Base-by-base conservation (phyloP, 208 protist species). In the Leishmania major region DNA sequence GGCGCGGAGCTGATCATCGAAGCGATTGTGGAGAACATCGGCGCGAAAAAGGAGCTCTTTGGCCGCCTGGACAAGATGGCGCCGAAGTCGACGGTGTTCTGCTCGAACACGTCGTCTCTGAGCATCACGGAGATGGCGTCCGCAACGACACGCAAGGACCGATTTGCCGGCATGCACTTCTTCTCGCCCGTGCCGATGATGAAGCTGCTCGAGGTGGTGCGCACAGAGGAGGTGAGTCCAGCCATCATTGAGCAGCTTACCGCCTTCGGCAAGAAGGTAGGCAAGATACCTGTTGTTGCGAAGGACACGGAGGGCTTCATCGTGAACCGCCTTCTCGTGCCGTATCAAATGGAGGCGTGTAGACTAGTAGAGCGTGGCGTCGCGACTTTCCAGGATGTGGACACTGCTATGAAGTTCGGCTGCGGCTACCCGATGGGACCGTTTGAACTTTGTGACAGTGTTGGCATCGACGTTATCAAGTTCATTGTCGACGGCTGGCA, bases 111-210 rank as follows among this genome's bases (percentile, higher is more conserved):
- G 22, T 96, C 92, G 17, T 97, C 94, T 49, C 89, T 97, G 49
- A 80, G 82, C 37, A 89, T 97, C 60, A 80, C 67, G 6, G 91
- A 96, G 64, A 93, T 96, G 75, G 91, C 92, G 10, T 57, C 74
- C 19, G 90, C 75, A 37, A 94, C 93, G 51, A 57, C 67, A n/a
- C 89, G 93, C 70, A 69, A 74, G 62, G 92, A 95, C 55, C 85
- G 89, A 66, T 95, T 98, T 70, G 91, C 81, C 69, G 96, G 95
- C 55, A 86, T 95, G 60, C 96, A 98, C 88, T 98, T 98, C 81
- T 98, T 98, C 88, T 96, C 93, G 35, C 96, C 96, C 0, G 96
- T 98, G 47, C 85, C 90, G 25, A 90, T 96, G 88, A 97, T 98
- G 94, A 95, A 95, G 88, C 88, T 98, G 43, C 89, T 98, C 74